Conservation (phyloP, 2,329 filamentous ascomycete species). For the Fusarium irregulare region DNA sequence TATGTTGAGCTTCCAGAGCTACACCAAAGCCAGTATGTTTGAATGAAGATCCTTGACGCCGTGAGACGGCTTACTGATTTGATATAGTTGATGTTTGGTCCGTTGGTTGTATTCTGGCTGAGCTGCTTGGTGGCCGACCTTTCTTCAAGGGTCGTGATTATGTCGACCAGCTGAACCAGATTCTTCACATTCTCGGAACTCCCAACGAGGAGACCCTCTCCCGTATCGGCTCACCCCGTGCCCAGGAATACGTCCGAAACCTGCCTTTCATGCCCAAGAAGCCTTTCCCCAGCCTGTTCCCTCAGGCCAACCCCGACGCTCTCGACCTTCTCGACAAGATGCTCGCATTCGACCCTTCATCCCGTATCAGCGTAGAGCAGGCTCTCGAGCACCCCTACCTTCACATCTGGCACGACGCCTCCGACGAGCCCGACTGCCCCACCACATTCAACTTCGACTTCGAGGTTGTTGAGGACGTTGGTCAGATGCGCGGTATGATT, state of each 20-base stretch:
- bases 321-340: conserved; percentile 96
- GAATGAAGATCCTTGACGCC: neutral
- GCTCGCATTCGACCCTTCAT: conserved; percentile 95
- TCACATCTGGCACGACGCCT: conserved; percentile 97
- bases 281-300: conserved; percentile 88
- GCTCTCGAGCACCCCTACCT: conserved; percentile 97
- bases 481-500: conserved; percentile 97
- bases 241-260: conserved; percentile 98
- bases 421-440: conserved; percentile 93
- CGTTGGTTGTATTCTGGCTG: conserved; percentile 95
- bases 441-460: conserved; percentile 98
- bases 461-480: conserved; percentile 94
- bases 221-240: conserved; percentile 93
- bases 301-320: conserved; percentile 93
- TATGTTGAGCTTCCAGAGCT: conserved; percentile 99
- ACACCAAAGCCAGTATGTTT: conserved; percentile 98
- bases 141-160: conserved; percentile 99
- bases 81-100: conserved; percentile 97
- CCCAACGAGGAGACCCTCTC: conserved; percentile 94
- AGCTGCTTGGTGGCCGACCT: conserved; percentile 92
- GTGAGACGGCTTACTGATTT: conserved; percentile 21
- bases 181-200: conserved; percentile 96
- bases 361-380: conserved; percentile 92
- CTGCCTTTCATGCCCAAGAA: conserved; percentile 95
- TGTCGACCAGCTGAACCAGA: conserved; percentile 99